Evolutionary conservation across 2,329 filamentous ascomycete genomes (phyloP).

Genomic region (Pseudogymnoascus pannorum): DNA sequence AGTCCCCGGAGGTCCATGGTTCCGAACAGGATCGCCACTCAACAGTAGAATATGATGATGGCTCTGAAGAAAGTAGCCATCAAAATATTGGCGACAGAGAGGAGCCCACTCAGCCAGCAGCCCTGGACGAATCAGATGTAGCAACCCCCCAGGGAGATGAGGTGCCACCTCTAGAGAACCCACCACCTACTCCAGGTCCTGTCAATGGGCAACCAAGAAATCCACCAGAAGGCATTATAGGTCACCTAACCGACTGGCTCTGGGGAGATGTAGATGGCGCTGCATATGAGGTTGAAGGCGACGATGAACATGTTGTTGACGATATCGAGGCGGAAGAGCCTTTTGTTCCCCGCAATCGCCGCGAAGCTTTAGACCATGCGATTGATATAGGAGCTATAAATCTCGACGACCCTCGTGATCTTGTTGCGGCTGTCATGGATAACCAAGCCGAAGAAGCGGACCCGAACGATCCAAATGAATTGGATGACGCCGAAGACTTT

Average conservation of each 20-base stretch:
- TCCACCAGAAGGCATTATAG: conserved; percentile 34
- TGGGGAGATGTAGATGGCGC: conserved; percentile 47
- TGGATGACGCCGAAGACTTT: conserved; percentile 86
- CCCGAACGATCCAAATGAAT: conserved; percentile 65
- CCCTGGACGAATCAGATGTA: background rate
- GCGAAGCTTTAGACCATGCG: conserved; percentile 15
- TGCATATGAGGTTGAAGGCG: conserved; percentile 37
- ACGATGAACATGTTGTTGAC: conserved; percentile 54
- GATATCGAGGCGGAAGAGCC: conserved; percentile 53
- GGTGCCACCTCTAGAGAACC: background rate
- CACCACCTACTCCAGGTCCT: background rate
- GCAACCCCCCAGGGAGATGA: background rate
- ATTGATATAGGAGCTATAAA: conserved; percentile 9
- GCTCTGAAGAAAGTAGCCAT: background rate
- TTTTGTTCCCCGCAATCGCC: conserved; percentile 41
- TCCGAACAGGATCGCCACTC: background rate
- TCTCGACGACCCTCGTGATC: conserved; percentile 38
- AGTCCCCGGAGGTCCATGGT: background rate
- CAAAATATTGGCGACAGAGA: background rate
- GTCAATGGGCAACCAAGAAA: conserved; percentile 10
- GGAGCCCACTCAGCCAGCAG: background rate
- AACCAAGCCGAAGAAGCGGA: conserved; percentile 56
- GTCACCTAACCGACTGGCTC: conserved; percentile 50
- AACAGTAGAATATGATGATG: background rate
- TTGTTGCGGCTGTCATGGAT: conserved; percentile 47